Evolutionary conservation across 1,284 basidiomycete species (phyloP), one percentile per base, ranked within the genome.

Genomic region (Ustanciosporium gigantosporum): DNA sequence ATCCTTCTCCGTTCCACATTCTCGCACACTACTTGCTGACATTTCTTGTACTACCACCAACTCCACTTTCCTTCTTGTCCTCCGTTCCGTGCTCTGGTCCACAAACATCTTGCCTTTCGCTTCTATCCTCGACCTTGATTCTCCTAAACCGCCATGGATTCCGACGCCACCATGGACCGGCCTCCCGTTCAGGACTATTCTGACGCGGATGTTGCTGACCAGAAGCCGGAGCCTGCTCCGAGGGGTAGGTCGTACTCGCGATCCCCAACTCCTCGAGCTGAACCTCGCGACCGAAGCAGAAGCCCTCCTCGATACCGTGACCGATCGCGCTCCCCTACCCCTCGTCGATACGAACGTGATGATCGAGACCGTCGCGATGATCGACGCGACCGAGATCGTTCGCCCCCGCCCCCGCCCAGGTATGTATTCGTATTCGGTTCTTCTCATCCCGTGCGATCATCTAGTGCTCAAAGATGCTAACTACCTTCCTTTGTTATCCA

Each of bases 201-300:
- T 40, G 61, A 65, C 27, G 52, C 59, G 31, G 55, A 65, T 42
- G n/a, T n/a, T n/a, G 41, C 58, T 25, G 61, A 65, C 34, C 48
- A 49, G 22, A 41, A 50, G 41, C 55, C 50, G 20, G 43, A 46
- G 24, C 40, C 46, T 24, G 25, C 49, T 42, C 40, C 44, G 29
- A 53, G 61, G 14, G 55, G 56, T 14, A 46, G 61, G 27, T 65
- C 61, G n/a, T 53, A 52, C 42, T 57, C 60, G 20, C 53, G 60
- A 41, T 64, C 60, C 14, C 59, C 46, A 25, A 64, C 60, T 4
- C 60, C 53, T 31, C 46, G 57, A 20, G 44, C 60, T 31, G 43
- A 46, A 15, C 50, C 40, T 22, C 46, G 47, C 5, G 57, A 53
- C 20, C 22, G 29, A 25, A 62, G 52, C 25, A 52, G 53, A 11